Percentiles rank a stretch among this genome's conserved stretches.
Conservation (phyloP, 805 yeast species). For the Schizosaccharomyces osmophilus region DNA sequence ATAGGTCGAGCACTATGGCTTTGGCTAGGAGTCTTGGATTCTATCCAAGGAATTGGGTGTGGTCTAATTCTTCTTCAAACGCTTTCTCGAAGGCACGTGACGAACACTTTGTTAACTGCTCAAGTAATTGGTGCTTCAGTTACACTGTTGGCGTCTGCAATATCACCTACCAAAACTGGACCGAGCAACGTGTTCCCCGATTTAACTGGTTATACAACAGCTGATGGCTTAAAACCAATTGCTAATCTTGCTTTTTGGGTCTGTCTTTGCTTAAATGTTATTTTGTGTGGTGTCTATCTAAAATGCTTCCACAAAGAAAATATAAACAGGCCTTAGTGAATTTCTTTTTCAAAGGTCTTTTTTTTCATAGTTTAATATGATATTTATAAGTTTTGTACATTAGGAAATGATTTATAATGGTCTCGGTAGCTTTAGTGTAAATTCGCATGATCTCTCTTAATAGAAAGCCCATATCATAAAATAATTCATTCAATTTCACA, state of each 20-base stretch:
- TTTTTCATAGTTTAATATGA: not conserved
- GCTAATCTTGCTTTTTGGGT: not conserved
- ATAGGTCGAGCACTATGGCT: slow-evolving; percentile 1
- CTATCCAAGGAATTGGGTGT: slow-evolving; percentile 1
- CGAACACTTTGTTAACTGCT: not conserved
- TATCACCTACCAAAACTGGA: slow-evolving; percentile 2
- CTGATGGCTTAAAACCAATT: not conserved
- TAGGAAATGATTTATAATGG: not conserved
- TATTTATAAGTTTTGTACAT: not conserved
- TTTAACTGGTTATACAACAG: not conserved
- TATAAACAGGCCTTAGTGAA: not conserved
- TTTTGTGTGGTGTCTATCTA: not conserved
- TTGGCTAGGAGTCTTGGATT: slow-evolving; percentile 1
- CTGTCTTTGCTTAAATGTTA: not conserved
- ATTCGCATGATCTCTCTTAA: no score
- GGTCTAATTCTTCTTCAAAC: slow-evolving; percentile 2
- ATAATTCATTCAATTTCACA: no score
- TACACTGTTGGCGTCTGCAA: not conserved
- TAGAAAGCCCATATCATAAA: no score
- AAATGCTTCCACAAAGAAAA: not conserved
- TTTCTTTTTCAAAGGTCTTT: not conserved
- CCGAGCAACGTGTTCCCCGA: not conserved
- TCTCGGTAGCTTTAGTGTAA: no score
- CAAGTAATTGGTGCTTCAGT: not conserved
- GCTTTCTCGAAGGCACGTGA: not conserved